Conservation (phyloP, 306 rosid species). For the Rosa persica region DNA sequence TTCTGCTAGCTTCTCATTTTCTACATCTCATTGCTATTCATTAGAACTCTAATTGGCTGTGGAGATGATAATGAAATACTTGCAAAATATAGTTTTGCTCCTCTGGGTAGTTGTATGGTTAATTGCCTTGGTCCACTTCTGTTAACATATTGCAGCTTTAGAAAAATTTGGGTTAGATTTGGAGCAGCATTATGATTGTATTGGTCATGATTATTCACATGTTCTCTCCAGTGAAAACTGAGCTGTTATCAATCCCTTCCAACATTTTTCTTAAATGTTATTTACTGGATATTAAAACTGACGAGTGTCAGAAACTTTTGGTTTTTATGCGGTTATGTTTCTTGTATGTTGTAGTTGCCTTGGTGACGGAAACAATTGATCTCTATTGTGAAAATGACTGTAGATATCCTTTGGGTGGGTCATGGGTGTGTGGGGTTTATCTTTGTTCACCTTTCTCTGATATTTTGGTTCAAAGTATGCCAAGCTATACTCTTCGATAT, state of each 20-base stretch:
- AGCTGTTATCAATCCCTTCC: not conserved
- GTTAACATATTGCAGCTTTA: not conserved
- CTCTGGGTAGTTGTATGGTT: not conserved
- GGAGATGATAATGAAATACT: not conserved
- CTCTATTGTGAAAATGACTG: not conserved
- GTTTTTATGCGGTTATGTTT: not conserved
- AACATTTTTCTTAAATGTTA: not conserved
- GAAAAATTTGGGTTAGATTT: not conserved
- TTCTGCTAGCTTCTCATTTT: not conserved
- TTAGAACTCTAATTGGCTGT: not conserved
- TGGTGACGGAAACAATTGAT: not conserved
- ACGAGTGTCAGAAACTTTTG: not conserved
- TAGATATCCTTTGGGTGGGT: not conserved
- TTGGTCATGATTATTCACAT: not conserved
- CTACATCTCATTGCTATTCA: not conserved
- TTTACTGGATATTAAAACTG: not conserved
- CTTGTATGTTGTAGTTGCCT: not conserved
- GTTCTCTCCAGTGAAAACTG: constrained; percentile 2
- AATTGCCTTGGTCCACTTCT: not conserved
- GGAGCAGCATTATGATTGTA: not conserved
- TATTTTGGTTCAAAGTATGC: not conserved
- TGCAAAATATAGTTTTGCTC: not conserved
- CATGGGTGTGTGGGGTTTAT: not conserved
- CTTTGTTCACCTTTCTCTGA: not conserved
- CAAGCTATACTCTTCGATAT: not conserved